phyloP scores from a whole-genome alignment of 441 rosid species.

The Erysimum cheiri region DNA sequence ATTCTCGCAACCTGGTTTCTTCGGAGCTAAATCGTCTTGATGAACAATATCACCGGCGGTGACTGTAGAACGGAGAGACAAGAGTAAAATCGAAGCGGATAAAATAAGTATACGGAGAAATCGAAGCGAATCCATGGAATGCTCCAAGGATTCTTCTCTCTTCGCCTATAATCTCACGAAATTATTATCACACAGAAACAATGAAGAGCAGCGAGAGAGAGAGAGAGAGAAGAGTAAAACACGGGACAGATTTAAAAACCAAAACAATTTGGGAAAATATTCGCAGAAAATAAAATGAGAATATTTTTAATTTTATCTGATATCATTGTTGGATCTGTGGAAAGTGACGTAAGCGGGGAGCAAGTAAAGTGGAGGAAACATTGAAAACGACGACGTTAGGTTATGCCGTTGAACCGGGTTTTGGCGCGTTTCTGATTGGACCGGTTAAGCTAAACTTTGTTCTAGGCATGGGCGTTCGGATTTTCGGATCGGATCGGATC shows the following conservation, averaged over 20 bases:
- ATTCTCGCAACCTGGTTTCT: constrained; percentile 97
- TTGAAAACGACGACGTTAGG: constrained; percentile 39
- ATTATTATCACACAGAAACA: constrained; percentile 22
- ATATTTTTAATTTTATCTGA: constrained; percentile 14
- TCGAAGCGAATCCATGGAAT: constrained; percentile 66
- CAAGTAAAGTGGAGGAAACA: background rate
- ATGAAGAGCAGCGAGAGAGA: constrained; percentile 19
- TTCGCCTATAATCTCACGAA: constrained; percentile 46
- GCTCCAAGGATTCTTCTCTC: constrained; percentile 42
- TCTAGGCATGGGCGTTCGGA: too few relatives aligned
- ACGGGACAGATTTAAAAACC: background rate
- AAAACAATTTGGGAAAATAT: constrained; percentile 6
- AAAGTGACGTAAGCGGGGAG: constrained; percentile 41
- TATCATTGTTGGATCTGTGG: constrained; percentile 43
- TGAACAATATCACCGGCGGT: constrained; percentile 91
- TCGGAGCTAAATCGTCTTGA: constrained; percentile 84
- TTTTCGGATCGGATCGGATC: too few relatives aligned
- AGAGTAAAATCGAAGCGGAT: constrained; percentile 55
- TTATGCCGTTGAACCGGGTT: background rate
- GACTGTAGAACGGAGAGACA: constrained; percentile 53
- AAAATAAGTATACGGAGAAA: constrained; percentile 45
- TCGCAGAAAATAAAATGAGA: constrained; percentile 22
- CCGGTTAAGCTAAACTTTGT: constrained; percentile 27
- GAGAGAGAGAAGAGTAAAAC: constrained; percentile 36
- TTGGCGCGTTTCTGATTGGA: constrained; percentile 7